Percentiles rank a stretch among this genome's conserved stretches.
These are phyloP conservation scores for Dendrostoma leiphaemia DNA, from an alignment of 2,329 filamentous ascomycete genomes.

Conservation along the genomic window DNA sequence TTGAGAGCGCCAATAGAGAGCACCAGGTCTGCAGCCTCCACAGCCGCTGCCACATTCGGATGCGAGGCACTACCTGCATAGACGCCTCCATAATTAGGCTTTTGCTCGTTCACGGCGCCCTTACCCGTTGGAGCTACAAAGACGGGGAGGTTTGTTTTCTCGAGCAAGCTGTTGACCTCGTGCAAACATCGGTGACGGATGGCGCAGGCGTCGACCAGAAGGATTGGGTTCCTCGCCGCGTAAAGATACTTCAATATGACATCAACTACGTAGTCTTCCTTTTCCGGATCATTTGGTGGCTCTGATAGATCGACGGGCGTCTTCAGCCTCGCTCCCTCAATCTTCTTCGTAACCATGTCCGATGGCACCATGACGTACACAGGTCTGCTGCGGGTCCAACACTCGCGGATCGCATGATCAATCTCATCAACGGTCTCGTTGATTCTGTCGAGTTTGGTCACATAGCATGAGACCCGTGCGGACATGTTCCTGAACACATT, in stretches of 20 bases:
- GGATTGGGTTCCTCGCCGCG: slow-evolving; percentile 69
- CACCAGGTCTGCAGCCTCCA: slow-evolving; percentile 70
- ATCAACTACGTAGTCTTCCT: slow-evolving; percentile 80
- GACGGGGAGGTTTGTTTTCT: slow-evolving; percentile 72
- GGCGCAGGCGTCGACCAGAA: slow-evolving; percentile 81
- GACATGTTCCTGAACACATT: slow-evolving; percentile 81
- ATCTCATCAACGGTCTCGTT: slow-evolving; percentile 71
- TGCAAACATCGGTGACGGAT: slow-evolving; percentile 71
- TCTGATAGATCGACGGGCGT: slow-evolving; percentile 66
- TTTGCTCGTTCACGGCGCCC: slow-evolving; percentile 73
- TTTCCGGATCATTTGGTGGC: slow-evolving; percentile 64
- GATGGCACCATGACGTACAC: slow-evolving; percentile 83
- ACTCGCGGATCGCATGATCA: slow-evolving; percentile 73
- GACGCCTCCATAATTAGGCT: slow-evolving; percentile 76
- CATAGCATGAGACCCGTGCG: slow-evolving; percentile 65
- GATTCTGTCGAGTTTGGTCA: slow-evolving; percentile 69
- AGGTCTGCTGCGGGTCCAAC: slow-evolving; percentile 70
- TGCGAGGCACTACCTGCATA: slow-evolving; percentile 79
- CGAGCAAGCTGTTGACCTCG: slow-evolving; percentile 70
- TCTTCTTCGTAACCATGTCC: slow-evolving; percentile 73
- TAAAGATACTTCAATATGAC: slow-evolving; percentile 73
- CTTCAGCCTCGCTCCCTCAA: slow-evolving; percentile 71
- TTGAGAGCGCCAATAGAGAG: slow-evolving; percentile 67
- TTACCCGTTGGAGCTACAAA: slow-evolving; percentile 94
- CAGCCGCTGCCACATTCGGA: slow-evolving; percentile 58